phyloP scores from a whole-genome alignment of 768 basidiomycete species.

The Gloeophyllum trabeum region DNA sequence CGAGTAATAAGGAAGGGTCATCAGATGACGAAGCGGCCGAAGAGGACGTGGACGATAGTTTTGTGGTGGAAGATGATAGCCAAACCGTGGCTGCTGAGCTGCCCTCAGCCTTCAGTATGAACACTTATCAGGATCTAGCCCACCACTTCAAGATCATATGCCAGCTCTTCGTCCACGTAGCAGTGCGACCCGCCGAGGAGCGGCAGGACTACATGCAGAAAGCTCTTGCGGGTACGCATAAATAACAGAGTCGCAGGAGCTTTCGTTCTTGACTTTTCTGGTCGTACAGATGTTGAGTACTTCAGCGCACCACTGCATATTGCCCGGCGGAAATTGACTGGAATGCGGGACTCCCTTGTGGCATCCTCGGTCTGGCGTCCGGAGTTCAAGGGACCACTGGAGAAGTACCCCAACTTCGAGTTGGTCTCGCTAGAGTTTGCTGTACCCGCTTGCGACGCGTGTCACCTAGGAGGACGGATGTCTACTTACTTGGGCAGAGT shows the following conservation, averaged over 20 bases:
- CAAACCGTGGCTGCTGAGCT: slow-evolving; percentile 30
- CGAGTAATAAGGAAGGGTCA: slow-evolving; percentile 20
- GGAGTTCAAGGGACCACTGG: slow-evolving; percentile 52
- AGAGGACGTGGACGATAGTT: slow-evolving; percentile 25
- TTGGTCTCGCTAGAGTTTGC: slow-evolving; percentile 41
- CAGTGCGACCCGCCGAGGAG: slow-evolving; percentile 41
- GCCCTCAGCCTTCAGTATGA: slow-evolving; percentile 77
- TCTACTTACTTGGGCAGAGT: slow-evolving; percentile 55
- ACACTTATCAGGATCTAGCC: slow-evolving; percentile 59
- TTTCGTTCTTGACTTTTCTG: not conserved
- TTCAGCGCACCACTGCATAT: slow-evolving; percentile 61
- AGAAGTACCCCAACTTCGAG: slow-evolving; percentile 56
- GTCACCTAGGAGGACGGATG: slow-evolving; percentile 59
- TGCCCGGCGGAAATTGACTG: slow-evolving; percentile 57
- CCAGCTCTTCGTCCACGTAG: slow-evolving; percentile 79
- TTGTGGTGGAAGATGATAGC: slow-evolving; percentile 55
- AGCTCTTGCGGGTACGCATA: slow-evolving; percentile 34
- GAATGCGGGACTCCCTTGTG: slow-evolving; percentile 65
- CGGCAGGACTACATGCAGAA: slow-evolving; percentile 44
- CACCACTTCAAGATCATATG: slow-evolving; percentile 84
- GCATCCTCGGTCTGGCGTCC: slow-evolving; percentile 79
- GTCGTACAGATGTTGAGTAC: slow-evolving; percentile 45
- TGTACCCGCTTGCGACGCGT: slow-evolving; percentile 69
- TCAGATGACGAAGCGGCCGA: slow-evolving; percentile 19
- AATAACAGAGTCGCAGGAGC: not conserved